These are phyloP conservation scores for Coemansia sp. DNA, from an alignment of 192 early-diverging fungal species.

Conservation along the genomic window DNA sequence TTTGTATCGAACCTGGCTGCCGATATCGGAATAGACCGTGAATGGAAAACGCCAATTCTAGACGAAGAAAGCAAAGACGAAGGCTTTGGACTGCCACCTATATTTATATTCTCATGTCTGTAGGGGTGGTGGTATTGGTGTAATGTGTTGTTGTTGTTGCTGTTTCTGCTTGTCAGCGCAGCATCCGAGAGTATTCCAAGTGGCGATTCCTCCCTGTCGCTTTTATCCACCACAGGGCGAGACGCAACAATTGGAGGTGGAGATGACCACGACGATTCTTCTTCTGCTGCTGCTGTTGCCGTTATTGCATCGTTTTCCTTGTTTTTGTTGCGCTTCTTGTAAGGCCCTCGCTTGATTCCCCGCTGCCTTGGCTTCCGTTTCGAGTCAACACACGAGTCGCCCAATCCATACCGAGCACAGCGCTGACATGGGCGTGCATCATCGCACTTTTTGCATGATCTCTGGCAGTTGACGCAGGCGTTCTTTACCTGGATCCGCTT, in stretches of 20 bases:
- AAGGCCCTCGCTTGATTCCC: constrained; percentile 83
- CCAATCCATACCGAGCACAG: constrained; percentile 73
- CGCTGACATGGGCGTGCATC: constrained; percentile 80
- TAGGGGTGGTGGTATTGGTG: too few relatives aligned
- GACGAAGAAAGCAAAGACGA: not conserved
- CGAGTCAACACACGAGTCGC: constrained; percentile 72
- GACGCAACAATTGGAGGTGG: not conserved
- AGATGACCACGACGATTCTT: not conserved
- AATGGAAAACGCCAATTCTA: not conserved
- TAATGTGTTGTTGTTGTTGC: not conserved
- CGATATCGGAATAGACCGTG: constrained; percentile 3
- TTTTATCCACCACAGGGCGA: not conserved
- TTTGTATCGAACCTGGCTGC: constrained; percentile 4
- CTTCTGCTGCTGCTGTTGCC: not conserved
- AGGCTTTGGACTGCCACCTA: not conserved
- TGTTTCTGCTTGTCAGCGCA: constrained; percentile 7
- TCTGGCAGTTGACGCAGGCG: constrained; percentile 86
- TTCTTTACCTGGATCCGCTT: constrained; percentile 88
- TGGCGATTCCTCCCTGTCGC: constrained; percentile 2
- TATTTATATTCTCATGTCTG: too few relatives aligned
- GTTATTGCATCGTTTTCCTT: constrained; percentile 7
- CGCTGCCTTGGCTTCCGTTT: constrained; percentile 78
- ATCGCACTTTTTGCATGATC: constrained; percentile 92
- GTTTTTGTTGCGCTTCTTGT: constrained; percentile 60
- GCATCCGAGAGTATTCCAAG: constrained; percentile 24